Base-by-base conservation (phyloP, 169 alveolate genomes). In the Amoebophrya sp. region DNA sequence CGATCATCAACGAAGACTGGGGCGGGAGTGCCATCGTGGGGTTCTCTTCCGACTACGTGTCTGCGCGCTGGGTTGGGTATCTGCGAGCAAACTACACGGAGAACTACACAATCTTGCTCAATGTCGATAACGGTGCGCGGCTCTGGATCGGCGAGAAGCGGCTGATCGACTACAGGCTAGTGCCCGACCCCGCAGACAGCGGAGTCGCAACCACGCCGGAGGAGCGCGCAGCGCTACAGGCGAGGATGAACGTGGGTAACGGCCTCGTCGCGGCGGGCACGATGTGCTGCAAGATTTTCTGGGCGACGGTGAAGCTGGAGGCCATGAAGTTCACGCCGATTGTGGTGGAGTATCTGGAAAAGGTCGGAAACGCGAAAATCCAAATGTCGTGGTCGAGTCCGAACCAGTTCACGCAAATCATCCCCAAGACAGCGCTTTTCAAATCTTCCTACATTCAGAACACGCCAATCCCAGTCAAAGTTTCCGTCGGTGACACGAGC, bases 201-300 rank as follows among this genome's bases (percentile, higher is more conserved):
- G 83, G 83, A 2, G 35, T 66, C 83, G 83, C 83, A 18, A 66
- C 83, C 83, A 66, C 83, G 35, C 83, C 83, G 10, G 83, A 66
- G 35, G 83, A 66, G 35, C 83, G 83, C 29, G 83, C 83, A 25
- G 83, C 83, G 10, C 35, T 66, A 2, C 83, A 66, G 35, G 35
- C 29, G 83, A 2, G 83, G 39, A 7, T 66, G 83, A 66, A 66
- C 83, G 18, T 66, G 32, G 83, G 83, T 0, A 66, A 66, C 35
- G 83, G 83, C 10, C 83, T 66, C 35, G 83, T 66, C 10, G 83
- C 83, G 7, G 83, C 83, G 7, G 83, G 83, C 2, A 66, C 83
- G 35, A 2, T 66, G 29, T 66, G 83, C 83, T 66, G 83, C 35
- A 66, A 66, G 83, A 66, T 66, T n/a, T 66, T 66, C 83, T 66